Percentiles rank a stretch among this genome's conserved stretches.
Conservation (phyloP, 139 green algal species). For the Limnomonas spitsbergensis region DNA sequence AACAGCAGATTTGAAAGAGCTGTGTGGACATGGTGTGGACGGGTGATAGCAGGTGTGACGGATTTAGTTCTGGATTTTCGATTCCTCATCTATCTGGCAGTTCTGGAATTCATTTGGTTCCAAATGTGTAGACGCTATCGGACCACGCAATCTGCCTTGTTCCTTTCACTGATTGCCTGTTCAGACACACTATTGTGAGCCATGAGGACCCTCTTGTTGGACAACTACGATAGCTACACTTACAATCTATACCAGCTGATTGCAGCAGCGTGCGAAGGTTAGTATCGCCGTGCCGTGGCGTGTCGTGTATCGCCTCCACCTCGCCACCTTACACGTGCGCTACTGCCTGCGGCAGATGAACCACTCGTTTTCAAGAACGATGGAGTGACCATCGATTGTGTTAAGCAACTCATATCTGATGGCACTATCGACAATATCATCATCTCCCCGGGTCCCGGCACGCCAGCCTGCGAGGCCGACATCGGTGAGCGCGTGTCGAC, state of each 20-base stretch:
- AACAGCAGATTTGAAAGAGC: too few relatives aligned
- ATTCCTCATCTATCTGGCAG: too few relatives aligned
- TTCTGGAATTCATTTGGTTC: too few relatives aligned
- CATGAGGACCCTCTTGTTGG: constrained; percentile 72
- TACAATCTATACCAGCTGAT: constrained; percentile 94
- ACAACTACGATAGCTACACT: constrained; percentile 99
- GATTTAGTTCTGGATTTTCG: too few relatives aligned
- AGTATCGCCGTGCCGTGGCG: too few relatives aligned
- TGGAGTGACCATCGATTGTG: constrained; percentile 40
- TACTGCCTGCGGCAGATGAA: constrained; percentile 35
- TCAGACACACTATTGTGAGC: too few relatives aligned
- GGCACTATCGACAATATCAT: constrained; percentile 78
- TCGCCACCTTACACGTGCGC: neutral
- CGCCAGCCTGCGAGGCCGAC: constrained; percentile 63
- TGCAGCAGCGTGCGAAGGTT: constrained; percentile 80
- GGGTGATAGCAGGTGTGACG: too few relatives aligned
- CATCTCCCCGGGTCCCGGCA: constrained; percentile 94
- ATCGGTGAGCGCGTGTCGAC: constrained; percentile 61
- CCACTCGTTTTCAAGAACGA: constrained; percentile 86
- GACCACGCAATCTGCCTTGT: too few relatives aligned
- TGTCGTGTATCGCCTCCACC: too few relatives aligned
- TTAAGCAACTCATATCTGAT: constrained; percentile 33
- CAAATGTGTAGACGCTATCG: too few relatives aligned
- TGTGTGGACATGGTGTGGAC: too few relatives aligned
- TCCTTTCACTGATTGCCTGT: too few relatives aligned